A percentile compares a stretch with the other conserved stretches of the same genome.
Evolutionary conservation across 306 rosid genomes (phyloP).

Genomic region (Pachyrhizus erosus): DNA sequence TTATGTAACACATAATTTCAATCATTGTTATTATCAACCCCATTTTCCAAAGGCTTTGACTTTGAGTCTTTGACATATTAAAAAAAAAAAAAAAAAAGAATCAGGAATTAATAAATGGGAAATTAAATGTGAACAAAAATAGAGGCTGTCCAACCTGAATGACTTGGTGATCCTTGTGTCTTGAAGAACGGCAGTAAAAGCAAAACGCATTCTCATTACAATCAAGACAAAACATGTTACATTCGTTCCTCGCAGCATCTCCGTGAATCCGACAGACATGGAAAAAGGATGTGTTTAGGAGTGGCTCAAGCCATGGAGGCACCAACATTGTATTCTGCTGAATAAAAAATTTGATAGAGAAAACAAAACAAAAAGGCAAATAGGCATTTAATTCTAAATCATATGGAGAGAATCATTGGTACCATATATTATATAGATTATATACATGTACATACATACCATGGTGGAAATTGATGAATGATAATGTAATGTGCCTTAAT

Average conservation of each 20-base stretch:
- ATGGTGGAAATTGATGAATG: conserved; percentile 21
- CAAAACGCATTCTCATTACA: conserved; percentile 82
- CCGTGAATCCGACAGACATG: conserved; percentile 74
- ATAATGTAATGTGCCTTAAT: conserved; percentile 41
- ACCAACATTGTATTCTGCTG: conserved; percentile 73
- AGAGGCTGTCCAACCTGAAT: conserved; percentile 62
- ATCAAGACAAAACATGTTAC: conserved; percentile 94
- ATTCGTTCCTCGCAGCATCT: conserved; percentile 77
- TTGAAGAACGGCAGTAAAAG: conserved; percentile 88
- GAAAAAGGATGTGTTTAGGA: conserved; percentile 76
- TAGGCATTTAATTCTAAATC: neutral
- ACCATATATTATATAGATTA: neutral
- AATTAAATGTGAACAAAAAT: too few species aligned
- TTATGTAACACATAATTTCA: neutral
- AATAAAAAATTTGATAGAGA: neutral
- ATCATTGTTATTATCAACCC: neutral
- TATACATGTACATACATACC: conserved; percentile 20
- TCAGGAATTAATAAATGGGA: too few species aligned
- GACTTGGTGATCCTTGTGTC: conserved; percentile 91
- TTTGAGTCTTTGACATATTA: too few species aligned
- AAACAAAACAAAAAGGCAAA: neutral
- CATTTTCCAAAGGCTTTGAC: neutral
- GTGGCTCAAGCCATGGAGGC: conserved; percentile 89
- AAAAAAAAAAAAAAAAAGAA: too few species aligned
- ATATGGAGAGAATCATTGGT: neutral